Evolutionary conservation across 1,139 yeast genomes (phyloP).

Genomic region (Magnusiomyces fungicola): DNA sequence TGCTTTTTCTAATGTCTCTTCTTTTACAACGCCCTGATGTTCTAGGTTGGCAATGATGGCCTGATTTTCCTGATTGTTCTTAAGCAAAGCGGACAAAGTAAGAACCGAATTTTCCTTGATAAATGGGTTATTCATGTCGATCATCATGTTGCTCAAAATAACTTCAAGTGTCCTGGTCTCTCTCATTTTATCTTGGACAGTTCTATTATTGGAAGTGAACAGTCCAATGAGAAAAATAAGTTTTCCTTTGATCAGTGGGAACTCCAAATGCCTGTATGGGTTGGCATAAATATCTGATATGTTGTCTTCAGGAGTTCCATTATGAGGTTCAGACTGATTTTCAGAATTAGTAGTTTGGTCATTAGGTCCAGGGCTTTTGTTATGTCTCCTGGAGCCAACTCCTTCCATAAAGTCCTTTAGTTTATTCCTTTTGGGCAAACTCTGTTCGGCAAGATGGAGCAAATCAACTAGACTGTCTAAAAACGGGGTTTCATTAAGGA

Average conservation of each 20-base stretch:
- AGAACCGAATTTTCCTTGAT: slow-evolving; percentile 80
- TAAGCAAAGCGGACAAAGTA: slow-evolving; percentile 62
- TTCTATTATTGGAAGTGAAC: slow-evolving; percentile 41
- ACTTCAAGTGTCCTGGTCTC: slow-evolving; percentile 61
- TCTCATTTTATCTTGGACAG: slow-evolving; percentile 62
- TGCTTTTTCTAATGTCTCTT: slow-evolving; percentile 45
- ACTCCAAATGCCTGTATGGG: slow-evolving; percentile 18
- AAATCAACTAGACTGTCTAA: slow-evolving; percentile 17
- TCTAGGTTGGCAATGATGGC: slow-evolving; percentile 59
- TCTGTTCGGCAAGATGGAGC: slow-evolving; percentile 22
- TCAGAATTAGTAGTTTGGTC: neutral
- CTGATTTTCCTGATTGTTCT: slow-evolving; percentile 62
- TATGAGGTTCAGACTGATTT: neutral
- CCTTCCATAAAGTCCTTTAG: slow-evolving; percentile 12
- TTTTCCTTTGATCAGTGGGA: slow-evolving; percentile 28
- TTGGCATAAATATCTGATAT: slow-evolving; percentile 2
- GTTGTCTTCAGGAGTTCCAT: neutral
- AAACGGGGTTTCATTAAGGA: slow-evolving; percentile 6
- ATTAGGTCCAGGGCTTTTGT: neutral
- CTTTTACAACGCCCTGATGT: slow-evolving; percentile 40
- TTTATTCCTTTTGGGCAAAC: slow-evolving; percentile 24
- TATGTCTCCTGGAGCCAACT: neutral
- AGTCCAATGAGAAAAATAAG: slow-evolving; percentile 24
- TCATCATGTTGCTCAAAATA: slow-evolving; percentile 70
- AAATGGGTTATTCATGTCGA: slow-evolving; percentile 81